Evolutionary conservation across 352 stramenopile species (phyloP).

Genomic region (Pythium utonaiense): DNA sequence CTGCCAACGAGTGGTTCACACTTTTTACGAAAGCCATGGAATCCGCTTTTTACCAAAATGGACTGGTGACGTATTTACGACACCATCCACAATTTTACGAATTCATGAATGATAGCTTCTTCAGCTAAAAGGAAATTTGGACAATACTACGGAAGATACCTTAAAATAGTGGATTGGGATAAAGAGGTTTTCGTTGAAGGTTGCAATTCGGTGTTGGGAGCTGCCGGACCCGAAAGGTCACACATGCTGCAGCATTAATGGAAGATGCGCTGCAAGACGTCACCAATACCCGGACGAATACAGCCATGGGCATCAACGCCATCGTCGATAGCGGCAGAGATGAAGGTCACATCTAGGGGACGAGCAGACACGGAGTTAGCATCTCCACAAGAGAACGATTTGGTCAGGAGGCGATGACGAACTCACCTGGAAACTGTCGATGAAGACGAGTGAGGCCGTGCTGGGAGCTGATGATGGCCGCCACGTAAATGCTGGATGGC

Average conservation of each 20-base stretch:
- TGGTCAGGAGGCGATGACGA: no score
- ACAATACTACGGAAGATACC: no score
- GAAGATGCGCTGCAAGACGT: constrained; percentile 45
- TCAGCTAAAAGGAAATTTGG: background rate
- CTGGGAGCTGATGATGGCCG: constrained; percentile 42
- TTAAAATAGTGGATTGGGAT: constrained; percentile 19
- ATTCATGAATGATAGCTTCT: background rate
- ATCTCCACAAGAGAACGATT: no score
- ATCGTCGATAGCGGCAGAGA: constrained; percentile 46
- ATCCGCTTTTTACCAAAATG: constrained; percentile 17
- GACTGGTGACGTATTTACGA: constrained; percentile 18
- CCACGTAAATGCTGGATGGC: constrained; percentile 48
- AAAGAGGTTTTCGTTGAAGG: background rate
- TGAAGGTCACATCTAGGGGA: constrained; percentile 37
- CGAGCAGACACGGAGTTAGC: no score
- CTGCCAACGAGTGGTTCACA: constrained; percentile 26
- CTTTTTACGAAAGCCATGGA: constrained; percentile 23
- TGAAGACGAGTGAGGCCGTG: constrained; percentile 40
- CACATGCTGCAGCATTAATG: constrained; percentile 17
- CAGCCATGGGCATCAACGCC: constrained; percentile 32
- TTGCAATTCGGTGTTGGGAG: constrained; percentile 10
- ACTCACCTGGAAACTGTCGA: constrained; percentile 40
- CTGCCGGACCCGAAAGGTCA: constrained; percentile 1
- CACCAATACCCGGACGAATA: constrained; percentile 35
- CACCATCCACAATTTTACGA: no score